Conservation (phyloP, 805 yeast genomes). For the Debaryomyces maramus region DNA sequence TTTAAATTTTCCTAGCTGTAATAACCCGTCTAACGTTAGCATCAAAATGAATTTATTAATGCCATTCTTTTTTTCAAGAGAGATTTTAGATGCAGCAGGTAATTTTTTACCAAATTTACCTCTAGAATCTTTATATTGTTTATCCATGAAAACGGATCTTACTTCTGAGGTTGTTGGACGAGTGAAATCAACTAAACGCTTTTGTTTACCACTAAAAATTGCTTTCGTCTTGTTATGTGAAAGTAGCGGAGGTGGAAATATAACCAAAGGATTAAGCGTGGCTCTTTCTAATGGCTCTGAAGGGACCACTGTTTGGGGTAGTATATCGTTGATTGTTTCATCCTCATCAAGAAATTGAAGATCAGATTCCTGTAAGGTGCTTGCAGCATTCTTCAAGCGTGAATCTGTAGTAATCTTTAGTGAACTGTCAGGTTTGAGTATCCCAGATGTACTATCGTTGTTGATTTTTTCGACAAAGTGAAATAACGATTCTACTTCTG, state of each 20-base stretch:
- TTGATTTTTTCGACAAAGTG: slow-evolving; percentile 10
- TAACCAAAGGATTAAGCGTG: slow-evolving; percentile 27
- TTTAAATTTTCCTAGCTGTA: slow-evolving; percentile 27
- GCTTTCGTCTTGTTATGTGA: slow-evolving; percentile 25
- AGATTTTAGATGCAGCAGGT: slow-evolving; percentile 7
- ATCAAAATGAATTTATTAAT: slow-evolving; percentile 35
- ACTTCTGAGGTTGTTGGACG: slow-evolving; percentile 23
- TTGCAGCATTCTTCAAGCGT: slow-evolving; percentile 12
- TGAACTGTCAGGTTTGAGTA: slow-evolving; percentile 9
- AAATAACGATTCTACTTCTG: slow-evolving; percentile 27
- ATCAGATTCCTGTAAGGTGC: background rate
- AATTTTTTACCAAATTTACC: slow-evolving; percentile 22
- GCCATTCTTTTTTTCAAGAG: slow-evolving; percentile 11
- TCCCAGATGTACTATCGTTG: slow-evolving; percentile 5
- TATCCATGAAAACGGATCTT: slow-evolving; percentile 13
- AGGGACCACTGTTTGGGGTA: slow-evolving; percentile 14
- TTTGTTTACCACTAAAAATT: slow-evolving; percentile 23
- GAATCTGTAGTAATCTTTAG: slow-evolving; percentile 15
- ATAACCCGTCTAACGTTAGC: slow-evolving; percentile 30
- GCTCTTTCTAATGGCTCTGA: slow-evolving; percentile 4
- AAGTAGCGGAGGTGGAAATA: slow-evolving; percentile 30
- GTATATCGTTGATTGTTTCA: slow-evolving; percentile 7
- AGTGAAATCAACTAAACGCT: slow-evolving; percentile 32
- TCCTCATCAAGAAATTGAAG: slow-evolving; percentile 1
- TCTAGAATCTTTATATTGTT: slow-evolving; percentile 15